Evolutionary conservation across 2,329 filamentous ascomycete species (phyloP), one percentile per base, ranked within the genome.

Genomic region (Ophiosphaerella herpotricha): DNA sequence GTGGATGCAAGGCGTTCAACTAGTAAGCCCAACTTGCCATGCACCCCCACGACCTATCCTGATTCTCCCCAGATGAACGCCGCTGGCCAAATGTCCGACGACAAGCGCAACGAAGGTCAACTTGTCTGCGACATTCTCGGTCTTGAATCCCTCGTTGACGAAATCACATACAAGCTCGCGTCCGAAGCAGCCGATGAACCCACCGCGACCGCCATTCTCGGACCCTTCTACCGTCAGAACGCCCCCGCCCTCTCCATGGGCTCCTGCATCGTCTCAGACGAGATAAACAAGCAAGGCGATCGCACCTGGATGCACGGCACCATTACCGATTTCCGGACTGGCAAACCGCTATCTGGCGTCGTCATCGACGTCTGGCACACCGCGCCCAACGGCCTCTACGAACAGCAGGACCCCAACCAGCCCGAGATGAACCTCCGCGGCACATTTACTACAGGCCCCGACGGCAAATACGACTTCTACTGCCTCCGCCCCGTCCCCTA

Each of bases 311-410:
- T 91, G 79, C 82, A 89, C 58, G 88, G 89, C 42, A 77, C 66
- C 2, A 80, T 87, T 1, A 68, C 81, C 21, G 77, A 83, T 67
- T 83, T 82, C 42, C 70, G 65, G 29, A 89, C 86, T 0, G 84
- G 85, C 45, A 75, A 83, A 71, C 86, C 87, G 0, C 77, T 93
- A 38, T 78, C 81, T 14, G 79, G 80, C 51, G 88, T 88, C 1
- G 79, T 83, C 18, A 80, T 94, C 32, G 89, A 93, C 65, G 81
- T 92, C 44, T 94, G 90, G 89, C 86, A 92, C 66, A 88, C 88
- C 0, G 88, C 84, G 0, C 88, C 89, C 29, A 92, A 93, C 64
- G 82, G 82, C 11, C 52, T 77, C 47, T 79, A 79, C 50, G 88
- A 91, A 75, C 87, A 91, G 73, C 88, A 91, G 72, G 88, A 91